phyloP scores from a whole-genome alignment of 768 basidiomycete species.

The Chalciporus piperatus region DNA sequence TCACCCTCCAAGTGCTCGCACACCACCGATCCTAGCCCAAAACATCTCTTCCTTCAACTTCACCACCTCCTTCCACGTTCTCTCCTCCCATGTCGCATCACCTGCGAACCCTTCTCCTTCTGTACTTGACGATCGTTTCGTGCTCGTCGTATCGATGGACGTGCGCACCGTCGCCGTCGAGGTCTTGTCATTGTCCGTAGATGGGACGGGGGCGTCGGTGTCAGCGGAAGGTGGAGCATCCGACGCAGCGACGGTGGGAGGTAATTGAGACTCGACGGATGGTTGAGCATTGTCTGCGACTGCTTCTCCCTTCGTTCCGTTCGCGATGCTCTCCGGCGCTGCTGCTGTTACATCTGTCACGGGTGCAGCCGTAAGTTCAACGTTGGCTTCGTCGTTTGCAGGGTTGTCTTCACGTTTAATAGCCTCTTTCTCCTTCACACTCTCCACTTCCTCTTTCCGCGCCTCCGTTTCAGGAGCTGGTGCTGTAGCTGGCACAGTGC shows the following conservation, averaged over 20 bases:
- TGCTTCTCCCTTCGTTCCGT: neutral
- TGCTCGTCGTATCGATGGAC: slow-evolving; percentile 23
- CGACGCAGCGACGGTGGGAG: neutral
- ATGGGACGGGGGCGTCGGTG: neutral
- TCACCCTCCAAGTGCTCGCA: slow-evolving; percentile 17
- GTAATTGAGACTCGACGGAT: too few species aligned
- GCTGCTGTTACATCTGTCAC: neutral
- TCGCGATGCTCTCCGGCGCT: neutral
- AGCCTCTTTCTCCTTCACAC: neutral
- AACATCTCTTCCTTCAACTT: slow-evolving; percentile 81
- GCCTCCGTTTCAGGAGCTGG: neutral
- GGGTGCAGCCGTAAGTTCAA: neutral
- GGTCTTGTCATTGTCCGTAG: neutral
- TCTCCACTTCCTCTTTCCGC: slow-evolving; percentile 4
- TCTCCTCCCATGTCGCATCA: slow-evolving; percentile 80
- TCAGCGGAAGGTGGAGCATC: neutral
- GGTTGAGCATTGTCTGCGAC: neutral
- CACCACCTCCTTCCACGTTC: slow-evolving; percentile 77
- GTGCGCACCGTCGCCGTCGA: neutral
- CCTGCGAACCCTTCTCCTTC: slow-evolving; percentile 51
- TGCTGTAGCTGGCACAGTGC: neutral
- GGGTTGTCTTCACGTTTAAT: neutral
- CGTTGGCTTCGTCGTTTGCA: neutral
- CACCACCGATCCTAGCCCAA: slow-evolving; percentile 73
- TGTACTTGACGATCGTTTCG: slow-evolving; percentile 22